A percentile compares a stretch with the other conserved stretches of the same genome.
phyloP scores from a whole-genome alignment of 768 basidiomycete species.

The Pseudohyphozyma bogoriensis region DNA sequence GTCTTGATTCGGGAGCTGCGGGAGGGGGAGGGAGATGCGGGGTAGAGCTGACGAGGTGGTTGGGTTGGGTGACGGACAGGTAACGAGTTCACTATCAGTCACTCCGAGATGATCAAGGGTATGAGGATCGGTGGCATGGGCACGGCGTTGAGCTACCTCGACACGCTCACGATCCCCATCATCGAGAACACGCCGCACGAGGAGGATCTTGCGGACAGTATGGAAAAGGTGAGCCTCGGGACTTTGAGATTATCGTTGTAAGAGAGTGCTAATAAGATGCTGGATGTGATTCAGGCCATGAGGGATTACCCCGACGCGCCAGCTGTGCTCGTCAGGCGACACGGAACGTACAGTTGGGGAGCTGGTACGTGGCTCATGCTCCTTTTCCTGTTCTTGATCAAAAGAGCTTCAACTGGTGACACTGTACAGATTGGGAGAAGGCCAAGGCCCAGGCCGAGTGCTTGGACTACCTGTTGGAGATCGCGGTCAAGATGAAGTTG shows the following conservation, averaged over 20 bases:
- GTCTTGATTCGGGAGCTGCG: too few relatives aligned
- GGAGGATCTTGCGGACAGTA: conserved; percentile 76
- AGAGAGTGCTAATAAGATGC: background rate
- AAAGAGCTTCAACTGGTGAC: background rate
- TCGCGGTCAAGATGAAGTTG: conserved; percentile 48
- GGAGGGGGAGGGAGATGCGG: too few relatives aligned
- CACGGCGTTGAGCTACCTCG: conserved; percentile 64
- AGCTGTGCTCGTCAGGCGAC: conserved; percentile 26
- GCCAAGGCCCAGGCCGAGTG: conserved; percentile 46
- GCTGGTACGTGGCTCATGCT: conserved; percentile 40
- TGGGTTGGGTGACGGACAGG: too few relatives aligned
- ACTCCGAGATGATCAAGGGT: conserved; percentile 95
- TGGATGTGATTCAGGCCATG: conserved; percentile 54
- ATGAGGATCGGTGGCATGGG: conserved; percentile 68
- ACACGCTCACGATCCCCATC: conserved; percentile 74
- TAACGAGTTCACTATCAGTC: conserved; percentile 63
- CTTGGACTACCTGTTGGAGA: conserved; percentile 81
- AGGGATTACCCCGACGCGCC: conserved; percentile 59
- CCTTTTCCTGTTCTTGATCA: background rate
- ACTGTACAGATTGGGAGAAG: conserved; percentile 9
- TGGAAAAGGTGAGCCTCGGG: conserved; percentile 52
- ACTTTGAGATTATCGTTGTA: background rate
- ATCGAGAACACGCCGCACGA: conserved; percentile 86
- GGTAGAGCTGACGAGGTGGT: too few relatives aligned
- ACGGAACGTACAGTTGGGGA: conserved; percentile 39